Evolutionary conservation across 352 stramenopile genomes (phyloP).

Genomic region (Phytopythium mirpurense): DNA sequence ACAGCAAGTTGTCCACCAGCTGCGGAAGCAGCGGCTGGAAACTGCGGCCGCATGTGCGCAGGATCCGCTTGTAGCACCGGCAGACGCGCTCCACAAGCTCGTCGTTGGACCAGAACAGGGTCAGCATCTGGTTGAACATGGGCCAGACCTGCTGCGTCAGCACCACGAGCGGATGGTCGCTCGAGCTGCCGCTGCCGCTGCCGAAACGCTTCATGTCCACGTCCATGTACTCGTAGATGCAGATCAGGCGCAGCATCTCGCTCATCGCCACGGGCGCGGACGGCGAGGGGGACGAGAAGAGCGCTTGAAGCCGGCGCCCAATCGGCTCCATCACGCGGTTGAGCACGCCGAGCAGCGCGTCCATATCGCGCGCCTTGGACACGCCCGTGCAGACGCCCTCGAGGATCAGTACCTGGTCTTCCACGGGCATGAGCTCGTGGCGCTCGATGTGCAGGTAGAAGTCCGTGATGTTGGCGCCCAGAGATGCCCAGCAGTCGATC

Average conservation of each 20-base stretch:
- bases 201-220: slow-evolving; percentile 25
- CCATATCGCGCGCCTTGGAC: slow-evolving; percentile 36
- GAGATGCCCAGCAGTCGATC: slow-evolving; percentile 69
- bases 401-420: slow-evolving; percentile 83
- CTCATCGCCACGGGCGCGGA: slow-evolving; percentile 43
- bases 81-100: slow-evolving; percentile 82
- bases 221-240: slow-evolving; percentile 76
- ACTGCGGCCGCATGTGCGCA: slow-evolving; percentile 53
- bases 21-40: slow-evolving; percentile 68
- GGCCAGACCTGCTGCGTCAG: slow-evolving; percentile 79
- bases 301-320: slow-evolving; percentile 32
- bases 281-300: slow-evolving; percentile 34
- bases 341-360: slow-evolving; percentile 38
- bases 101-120: slow-evolving; percentile 66
- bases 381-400: slow-evolving; percentile 72
- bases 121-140: slow-evolving; percentile 73
- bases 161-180: slow-evolving; percentile 46
- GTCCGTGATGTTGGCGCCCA: slow-evolving; percentile 57
- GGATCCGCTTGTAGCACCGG: slow-evolving; percentile 84
- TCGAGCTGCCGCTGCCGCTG: slow-evolving; percentile 1
- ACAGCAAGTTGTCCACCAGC: slow-evolving; percentile 72
- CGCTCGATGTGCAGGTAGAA: slow-evolving; percentile 81
- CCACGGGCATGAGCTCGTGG: slow-evolving; percentile 56
- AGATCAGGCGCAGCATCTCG: slow-evolving; percentile 77
- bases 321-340: slow-evolving; percentile 69